A percentile compares a stretch with the other conserved stretches of the same genome.
phyloP scores from a whole-genome alignment of 495 filamentous ascomycete genomes.

The Aspergillus coremiiformis region DNA sequence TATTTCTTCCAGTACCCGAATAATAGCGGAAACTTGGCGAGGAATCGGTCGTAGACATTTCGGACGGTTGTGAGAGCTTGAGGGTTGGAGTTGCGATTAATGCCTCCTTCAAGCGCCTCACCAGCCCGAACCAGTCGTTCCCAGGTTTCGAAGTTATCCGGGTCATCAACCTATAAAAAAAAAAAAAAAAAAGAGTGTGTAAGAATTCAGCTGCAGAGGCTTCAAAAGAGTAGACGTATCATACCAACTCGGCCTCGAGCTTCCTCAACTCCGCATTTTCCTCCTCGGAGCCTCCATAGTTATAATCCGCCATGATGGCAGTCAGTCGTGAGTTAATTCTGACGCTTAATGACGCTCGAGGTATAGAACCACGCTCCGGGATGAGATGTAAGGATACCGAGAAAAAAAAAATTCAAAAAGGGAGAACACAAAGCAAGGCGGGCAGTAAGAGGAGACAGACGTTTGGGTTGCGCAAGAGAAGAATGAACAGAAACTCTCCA shows the following conservation, averaged over 20 bases:
- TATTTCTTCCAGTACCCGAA: constrained; percentile 99
- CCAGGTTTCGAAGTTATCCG: constrained; percentile 93
- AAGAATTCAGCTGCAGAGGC: too few species aligned
- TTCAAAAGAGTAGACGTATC: constrained; percentile 6
- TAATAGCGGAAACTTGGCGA: constrained; percentile 89
- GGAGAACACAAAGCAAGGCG: background rate
- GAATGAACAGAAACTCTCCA: constrained; percentile 1
- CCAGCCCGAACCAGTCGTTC: constrained; percentile 81
- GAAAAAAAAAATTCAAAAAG: background rate
- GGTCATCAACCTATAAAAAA: constrained; percentile 58
- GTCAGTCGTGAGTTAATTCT: background rate
- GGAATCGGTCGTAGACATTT: constrained; percentile 81
- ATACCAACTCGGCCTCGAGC: constrained; percentile 69
- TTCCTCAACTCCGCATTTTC: constrained; percentile 79
- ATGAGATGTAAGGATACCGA: background rate
- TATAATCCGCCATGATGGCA: constrained; percentile 49
- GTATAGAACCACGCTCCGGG: background rate
- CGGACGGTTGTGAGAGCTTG: constrained; percentile 82
- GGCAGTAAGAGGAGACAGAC: background rate
- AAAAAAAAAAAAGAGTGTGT: too few species aligned
- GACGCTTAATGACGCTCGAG: background rate
- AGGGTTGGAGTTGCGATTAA: constrained; percentile 94
- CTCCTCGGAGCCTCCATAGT: constrained; percentile 72
- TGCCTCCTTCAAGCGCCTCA: constrained; percentile 80
- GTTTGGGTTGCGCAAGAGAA: background rate